Conservation (phyloP, 2,329 filamentous ascomycete genomes). For the Alternaria sp. region DNA sequence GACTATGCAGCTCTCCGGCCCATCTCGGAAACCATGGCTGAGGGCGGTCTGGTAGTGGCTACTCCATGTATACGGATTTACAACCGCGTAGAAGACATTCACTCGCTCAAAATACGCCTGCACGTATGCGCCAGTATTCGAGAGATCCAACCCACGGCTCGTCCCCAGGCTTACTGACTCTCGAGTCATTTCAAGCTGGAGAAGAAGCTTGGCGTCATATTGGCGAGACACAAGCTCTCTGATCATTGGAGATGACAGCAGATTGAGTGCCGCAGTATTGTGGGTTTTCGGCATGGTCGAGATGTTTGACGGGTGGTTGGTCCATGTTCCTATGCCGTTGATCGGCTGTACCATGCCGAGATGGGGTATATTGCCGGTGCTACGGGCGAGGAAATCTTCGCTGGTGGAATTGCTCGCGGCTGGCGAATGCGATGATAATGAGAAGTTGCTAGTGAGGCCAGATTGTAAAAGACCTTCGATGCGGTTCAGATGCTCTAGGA, state of each 20-base stretch:
- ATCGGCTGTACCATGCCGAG: slow-evolving; percentile 50
- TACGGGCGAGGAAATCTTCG: slow-evolving; percentile 51
- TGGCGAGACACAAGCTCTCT: slow-evolving; percentile 76
- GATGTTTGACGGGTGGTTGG: slow-evolving; percentile 68
- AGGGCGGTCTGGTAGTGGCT: slow-evolving; percentile 77
- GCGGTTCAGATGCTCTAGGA: slow-evolving; percentile 76
- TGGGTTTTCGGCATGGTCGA: slow-evolving; percentile 87
- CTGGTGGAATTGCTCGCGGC: slow-evolving; percentile 54
- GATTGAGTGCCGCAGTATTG: slow-evolving; percentile 78
- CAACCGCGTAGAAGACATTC: slow-evolving; percentile 85
- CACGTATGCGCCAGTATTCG: slow-evolving; percentile 76
- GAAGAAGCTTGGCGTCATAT: slow-evolving; percentile 80
- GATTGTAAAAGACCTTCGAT: slow-evolving; percentile 82
- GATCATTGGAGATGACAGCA: slow-evolving; percentile 82
- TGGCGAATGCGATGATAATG: slow-evolving; percentile 63
- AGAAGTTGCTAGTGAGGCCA: slow-evolving; percentile 64
- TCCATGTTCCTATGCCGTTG: slow-evolving; percentile 75
- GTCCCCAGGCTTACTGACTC: slow-evolving; percentile 69
- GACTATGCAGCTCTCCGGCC: slow-evolving; percentile 82
- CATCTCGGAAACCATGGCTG: slow-evolving; percentile 77
- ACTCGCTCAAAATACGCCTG: slow-evolving; percentile 81
- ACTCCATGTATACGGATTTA: slow-evolving; percentile 82
- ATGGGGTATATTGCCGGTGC: slow-evolving; percentile 45
- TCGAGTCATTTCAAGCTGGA: slow-evolving; percentile 81
- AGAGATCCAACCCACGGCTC: slow-evolving; percentile 72